Base-by-base conservation (phyloP, 352 stramenopile species). In the Pythium brachiatum region DNA sequence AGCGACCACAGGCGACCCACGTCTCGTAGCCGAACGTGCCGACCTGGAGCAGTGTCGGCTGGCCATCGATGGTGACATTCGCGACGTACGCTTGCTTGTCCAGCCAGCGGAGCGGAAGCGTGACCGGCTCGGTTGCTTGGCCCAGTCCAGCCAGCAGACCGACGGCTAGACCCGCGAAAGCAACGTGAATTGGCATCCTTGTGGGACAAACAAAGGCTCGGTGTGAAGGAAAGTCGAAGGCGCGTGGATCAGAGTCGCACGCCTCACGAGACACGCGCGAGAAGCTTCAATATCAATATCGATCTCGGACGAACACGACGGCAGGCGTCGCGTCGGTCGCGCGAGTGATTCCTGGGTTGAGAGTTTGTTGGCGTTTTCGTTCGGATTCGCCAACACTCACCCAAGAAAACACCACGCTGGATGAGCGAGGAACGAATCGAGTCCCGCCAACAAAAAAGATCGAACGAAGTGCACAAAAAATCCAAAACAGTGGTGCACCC, bases 31-130 rank as follows among this genome's bases (percentile, higher is more conserved):
- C 15, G 15, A 43, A 34, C 1, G 57, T 63, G 32, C 46, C 34
- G 57, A 63, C 26, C 46, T 56, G 46, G 23, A 63, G 46, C 26
- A 21, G 11, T 3, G 43, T 55, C 6, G 21, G 0, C 31, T 27
- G 18, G 46, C 57, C 57, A 36, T 63, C 57, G 32, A 63, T 27
- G 7, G 23, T 6, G 20, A 57, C 46, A 3, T 39, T 57, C 21
- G 57, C 47, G 34, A 63, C 57, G 32, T 63, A 63, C 46, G 57
- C 46, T 27, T 52, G 57, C 13, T 26, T 39, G 23, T 63, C 57
- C 16, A 63, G 21, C 57, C 57, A 63, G 18, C 44, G 32, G 2
- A 63, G 47, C 46, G 57, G 46, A 21, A 63, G 20, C 8, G 32
- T 43, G 15, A 43, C 41, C 4, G 41, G 20, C 7, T 25, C 41